These are phyloP conservation scores for Acer yangbiense DNA, from an alignment of 345 rosid species.

Conservation along the genomic window DNA sequence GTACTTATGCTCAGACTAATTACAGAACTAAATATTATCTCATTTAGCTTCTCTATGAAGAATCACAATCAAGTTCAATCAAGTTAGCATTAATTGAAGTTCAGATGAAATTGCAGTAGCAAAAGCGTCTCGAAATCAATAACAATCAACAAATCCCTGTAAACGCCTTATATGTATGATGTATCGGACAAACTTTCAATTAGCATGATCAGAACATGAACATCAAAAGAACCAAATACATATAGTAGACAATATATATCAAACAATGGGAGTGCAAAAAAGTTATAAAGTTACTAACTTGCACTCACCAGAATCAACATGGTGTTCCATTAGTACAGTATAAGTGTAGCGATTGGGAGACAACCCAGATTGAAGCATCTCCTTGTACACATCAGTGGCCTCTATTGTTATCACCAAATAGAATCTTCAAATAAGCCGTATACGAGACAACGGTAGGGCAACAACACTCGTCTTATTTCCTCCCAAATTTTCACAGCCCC, in stretches of 20 bases:
- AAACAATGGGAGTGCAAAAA: constrained; percentile 36
- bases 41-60: background rate
- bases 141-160: background rate
- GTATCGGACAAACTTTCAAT: background rate
- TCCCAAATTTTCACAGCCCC: constrained; percentile 66
- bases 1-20: too few relatives aligned
- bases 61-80: constrained; percentile 2
- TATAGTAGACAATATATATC: constrained; percentile 25
- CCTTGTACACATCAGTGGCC: constrained; percentile 65
- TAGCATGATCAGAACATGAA: background rate
- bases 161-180: background rate
- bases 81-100: background rate
- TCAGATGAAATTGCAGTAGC: too few relatives aligned
- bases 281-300: background rate
- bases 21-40: too few relatives aligned
- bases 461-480: constrained; percentile 55
- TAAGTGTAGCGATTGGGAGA: constrained; percentile 78
- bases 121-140: background rate
- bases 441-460: constrained; percentile 72
- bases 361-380: constrained; percentile 62
- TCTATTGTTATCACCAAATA: constrained; percentile 65
- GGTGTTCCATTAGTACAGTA: constrained; percentile 79
- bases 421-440: constrained; percentile 81
- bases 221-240: background rate
- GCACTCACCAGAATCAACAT: constrained; percentile 55